Conservation (phyloP, 495 filamentous ascomycete species). For the Penicillium cosmopolitanum region DNA sequence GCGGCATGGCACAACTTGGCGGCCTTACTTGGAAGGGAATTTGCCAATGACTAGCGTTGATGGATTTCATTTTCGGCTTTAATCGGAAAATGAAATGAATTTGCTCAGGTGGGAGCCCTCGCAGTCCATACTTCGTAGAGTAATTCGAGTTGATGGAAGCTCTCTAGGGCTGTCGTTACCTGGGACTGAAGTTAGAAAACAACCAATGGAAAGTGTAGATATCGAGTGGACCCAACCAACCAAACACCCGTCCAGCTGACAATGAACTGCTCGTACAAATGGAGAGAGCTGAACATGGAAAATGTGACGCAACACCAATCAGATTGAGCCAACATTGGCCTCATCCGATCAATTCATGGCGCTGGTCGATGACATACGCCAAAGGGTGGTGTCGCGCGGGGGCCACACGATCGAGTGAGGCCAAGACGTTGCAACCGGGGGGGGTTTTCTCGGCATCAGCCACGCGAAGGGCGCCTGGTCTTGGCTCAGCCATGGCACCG, state of each 20-base stretch:
- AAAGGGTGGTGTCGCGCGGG: not conserved
- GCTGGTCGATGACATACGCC: slow-evolving; percentile 15
- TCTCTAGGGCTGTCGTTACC: not conserved
- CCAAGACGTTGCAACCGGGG: slow-evolving; percentile 5
- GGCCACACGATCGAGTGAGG: slow-evolving; percentile 1
- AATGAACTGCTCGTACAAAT: not conserved
- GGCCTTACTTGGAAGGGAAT: slow-evolving; percentile 9
- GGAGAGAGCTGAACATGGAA: not conserved
- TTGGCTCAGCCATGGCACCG: slow-evolving; percentile 8
- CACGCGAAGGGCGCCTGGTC: slow-evolving; percentile 13
- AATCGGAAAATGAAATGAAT: not conserved
- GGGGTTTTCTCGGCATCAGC: slow-evolving; percentile 5
- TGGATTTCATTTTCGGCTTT: not conserved
- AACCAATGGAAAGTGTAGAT: slow-evolving; percentile 8
- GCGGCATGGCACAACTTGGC: slow-evolving; percentile 21
- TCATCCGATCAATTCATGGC: not conserved
- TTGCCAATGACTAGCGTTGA: slow-evolving; percentile 3
- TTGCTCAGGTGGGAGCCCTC: no score
- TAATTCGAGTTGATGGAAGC: not conserved
- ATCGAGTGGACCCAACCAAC: not conserved
- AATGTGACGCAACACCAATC: not conserved
- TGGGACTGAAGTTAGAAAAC: not conserved
- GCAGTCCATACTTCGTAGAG: not conserved
- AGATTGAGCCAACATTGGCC: not conserved
- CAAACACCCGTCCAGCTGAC: not conserved